Evolutionary conservation across 192 early-diverging fungal species (phyloP).

Genomic region (Podila horticola): DNA sequence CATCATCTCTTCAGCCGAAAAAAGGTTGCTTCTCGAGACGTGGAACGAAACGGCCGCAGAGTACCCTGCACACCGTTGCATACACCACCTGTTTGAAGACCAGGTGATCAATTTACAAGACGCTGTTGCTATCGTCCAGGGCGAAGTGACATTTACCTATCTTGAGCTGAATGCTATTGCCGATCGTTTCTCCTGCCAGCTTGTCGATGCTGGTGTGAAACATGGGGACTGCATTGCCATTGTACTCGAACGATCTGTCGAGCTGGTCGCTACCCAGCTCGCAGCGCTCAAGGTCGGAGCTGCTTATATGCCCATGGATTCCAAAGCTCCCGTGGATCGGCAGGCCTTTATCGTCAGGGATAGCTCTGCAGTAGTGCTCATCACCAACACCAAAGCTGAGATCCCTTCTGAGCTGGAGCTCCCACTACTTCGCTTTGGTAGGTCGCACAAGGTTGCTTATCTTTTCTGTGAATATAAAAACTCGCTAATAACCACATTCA

Average conservation of each 20-base stretch:
- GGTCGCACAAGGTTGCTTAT: too few species aligned
- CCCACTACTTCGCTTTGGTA: too few species aligned
- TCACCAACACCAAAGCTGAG: too few species aligned
- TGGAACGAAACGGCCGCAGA: background rate
- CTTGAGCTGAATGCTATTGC: conserved; percentile 4
- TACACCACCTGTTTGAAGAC: conserved; percentile 3
- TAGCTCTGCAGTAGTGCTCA: too few species aligned
- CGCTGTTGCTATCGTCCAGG: conserved; percentile 5
- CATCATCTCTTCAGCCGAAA: too few species aligned
- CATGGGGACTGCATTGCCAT: conserved; percentile 6
- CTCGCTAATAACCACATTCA: too few species aligned
- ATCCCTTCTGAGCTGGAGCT: too few species aligned
- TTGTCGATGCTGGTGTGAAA: conserved; percentile 2
- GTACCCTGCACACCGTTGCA: background rate
- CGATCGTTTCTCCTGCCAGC: conserved; percentile 1
- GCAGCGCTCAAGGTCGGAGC: conserved; percentile 7
- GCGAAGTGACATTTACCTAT: background rate
- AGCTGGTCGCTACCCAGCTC: background rate
- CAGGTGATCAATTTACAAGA: conserved; percentile 6
- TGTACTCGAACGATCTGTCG: conserved; percentile 1
- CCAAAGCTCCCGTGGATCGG: background rate
- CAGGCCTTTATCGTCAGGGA: too few species aligned
- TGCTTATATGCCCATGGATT: conserved; percentile 1
- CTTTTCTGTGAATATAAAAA: too few species aligned
- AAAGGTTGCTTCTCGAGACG: background rate